Evolutionary conservation across 345 rosid genomes (phyloP), one percentile per base, ranked within the genome.

Genomic region (Citrus reticulata): DNA sequence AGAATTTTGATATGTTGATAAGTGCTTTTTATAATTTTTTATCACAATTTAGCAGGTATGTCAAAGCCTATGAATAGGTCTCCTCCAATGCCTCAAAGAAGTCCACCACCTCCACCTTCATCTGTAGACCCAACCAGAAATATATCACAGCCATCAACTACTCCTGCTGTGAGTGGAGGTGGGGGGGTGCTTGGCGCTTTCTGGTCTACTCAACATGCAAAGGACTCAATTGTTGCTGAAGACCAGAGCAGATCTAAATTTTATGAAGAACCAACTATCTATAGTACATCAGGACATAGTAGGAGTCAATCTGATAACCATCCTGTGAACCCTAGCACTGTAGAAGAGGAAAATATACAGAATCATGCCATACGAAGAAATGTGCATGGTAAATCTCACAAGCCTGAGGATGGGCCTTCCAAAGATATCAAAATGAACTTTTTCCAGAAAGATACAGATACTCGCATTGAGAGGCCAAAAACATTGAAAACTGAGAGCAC

Each of bases 131-230:
- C 88, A 70, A 40, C 65, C 34, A 84, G 78, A 78, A 70, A 58
- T 46, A 19, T 58, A 35, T 39, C 77, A 57, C 85, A 83, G 20
- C 63, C 65, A 57, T 75, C 87, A 62, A 78, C 73, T 40, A 51
- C 85, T 67, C 80, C 85, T 74, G 89, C 79, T 49, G 82, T 76
- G 35, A 87, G 85, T 76, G 92, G 81, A 81, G 79, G 84, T 85
- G 90, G 83, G n/a, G 93, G 88, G 55, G 89, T 85, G 49, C 90
- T 91, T 27, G 99, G 99, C 79, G 97, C 95, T 81, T 96, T 96
- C 84, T 96, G 99, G 99, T 87, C 97, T 34, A 90, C 92, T 64
- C 94, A 87, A 79, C 97, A 93, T 57, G 99, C 97, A 16, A 84
- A 85, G 76, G 85, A 85, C 58, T 85, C 97, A 3, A 76, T 81